A percentile compares a stretch with the other conserved stretches of the same genome.
phyloP scores from a whole-genome alignment of 768 basidiomycete species.

The Astraeus odoratus region DNA sequence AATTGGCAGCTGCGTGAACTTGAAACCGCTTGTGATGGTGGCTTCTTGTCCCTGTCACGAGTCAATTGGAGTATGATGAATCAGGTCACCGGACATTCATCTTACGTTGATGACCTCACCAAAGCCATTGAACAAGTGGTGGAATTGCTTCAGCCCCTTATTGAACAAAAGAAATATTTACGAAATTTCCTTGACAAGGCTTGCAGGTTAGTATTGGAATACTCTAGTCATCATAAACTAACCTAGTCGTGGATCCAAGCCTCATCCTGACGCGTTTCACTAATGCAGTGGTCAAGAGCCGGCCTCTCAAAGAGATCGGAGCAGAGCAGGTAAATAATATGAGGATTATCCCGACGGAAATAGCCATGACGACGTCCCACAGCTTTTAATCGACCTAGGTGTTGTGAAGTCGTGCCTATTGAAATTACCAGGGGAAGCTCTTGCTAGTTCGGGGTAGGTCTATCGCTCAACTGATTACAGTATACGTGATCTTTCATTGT shows the following conservation, averaged over 20 bases:
- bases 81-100: constrained; percentile 83
- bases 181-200: constrained; percentile 93
- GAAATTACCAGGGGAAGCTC: constrained; percentile 72
- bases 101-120: constrained; percentile 73
- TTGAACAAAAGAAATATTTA: constrained; percentile 94
- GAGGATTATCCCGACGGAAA: neutral
- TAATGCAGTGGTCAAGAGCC: constrained; percentile 79
- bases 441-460: constrained; percentile 50
- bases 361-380: constrained; percentile 9
- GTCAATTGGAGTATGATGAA: constrained; percentile 73
- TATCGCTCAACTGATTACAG: neutral
- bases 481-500: constrained; percentile 9
- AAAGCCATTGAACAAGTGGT: constrained; percentile 68
- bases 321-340: constrained; percentile 74
- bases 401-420: constrained; percentile 75
- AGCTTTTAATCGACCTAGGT: constrained; percentile 90
- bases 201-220: constrained; percentile 59
- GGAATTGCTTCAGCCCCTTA: constrained; percentile 67
- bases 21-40: constrained; percentile 74
- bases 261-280: constrained; percentile 84
- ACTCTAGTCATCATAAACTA: neutral
- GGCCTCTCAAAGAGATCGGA: constrained; percentile 87
- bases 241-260: constrained; percentile 32
- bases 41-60: constrained; percentile 69
- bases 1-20: constrained; percentile 75